These are phyloP conservation scores for Magnolia kwangsiensis DNA, from an alignment of 164 flowering plant species.

Conservation along the genomic window DNA sequence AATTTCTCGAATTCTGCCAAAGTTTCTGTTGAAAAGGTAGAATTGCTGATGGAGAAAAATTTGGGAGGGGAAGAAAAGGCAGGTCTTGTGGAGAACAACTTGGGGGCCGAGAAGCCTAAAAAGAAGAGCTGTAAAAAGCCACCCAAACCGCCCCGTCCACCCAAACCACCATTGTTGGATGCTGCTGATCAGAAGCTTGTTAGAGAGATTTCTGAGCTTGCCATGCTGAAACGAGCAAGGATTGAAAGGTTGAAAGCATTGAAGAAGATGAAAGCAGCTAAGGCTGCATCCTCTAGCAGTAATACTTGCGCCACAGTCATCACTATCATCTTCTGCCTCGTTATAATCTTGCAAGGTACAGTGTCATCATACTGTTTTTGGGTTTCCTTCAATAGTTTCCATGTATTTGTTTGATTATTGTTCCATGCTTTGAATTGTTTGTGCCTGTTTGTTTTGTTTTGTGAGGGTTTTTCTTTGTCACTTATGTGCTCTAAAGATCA, in stretches of 20 bases:
- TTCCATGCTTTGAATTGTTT: neutral
- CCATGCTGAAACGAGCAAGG: constrained; percentile 71
- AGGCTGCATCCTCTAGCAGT: constrained; percentile 29
- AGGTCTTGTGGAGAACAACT: no score
- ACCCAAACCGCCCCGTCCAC: constrained; percentile 76
- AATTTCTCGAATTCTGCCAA: constrained; percentile 13
- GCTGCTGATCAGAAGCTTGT: constrained; percentile 67
- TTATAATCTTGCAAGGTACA: constrained; percentile 60
- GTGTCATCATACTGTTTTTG: no score
- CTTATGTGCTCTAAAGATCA: no score
- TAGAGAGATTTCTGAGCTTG: constrained; percentile 62
- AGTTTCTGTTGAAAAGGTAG: constrained; percentile 20
- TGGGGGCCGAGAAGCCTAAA: constrained; percentile 42
- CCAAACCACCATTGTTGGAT: constrained; percentile 61
- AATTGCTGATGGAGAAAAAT: constrained; percentile 10
- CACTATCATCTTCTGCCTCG: constrained; percentile 56
- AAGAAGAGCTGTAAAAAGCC: constrained; percentile 43
- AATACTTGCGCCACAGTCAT: constrained; percentile 54
- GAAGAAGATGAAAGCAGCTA: constrained; percentile 47
- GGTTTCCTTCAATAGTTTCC: no score
- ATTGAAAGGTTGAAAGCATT: constrained; percentile 49
- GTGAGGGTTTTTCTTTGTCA: no score
- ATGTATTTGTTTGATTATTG: no score
- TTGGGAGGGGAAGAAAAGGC: neutral
- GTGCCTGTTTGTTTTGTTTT: no score